These are phyloP conservation scores for Mycena epipterygia DNA, from an alignment of 768 basidiomycete species.

Conservation along the genomic window DNA sequence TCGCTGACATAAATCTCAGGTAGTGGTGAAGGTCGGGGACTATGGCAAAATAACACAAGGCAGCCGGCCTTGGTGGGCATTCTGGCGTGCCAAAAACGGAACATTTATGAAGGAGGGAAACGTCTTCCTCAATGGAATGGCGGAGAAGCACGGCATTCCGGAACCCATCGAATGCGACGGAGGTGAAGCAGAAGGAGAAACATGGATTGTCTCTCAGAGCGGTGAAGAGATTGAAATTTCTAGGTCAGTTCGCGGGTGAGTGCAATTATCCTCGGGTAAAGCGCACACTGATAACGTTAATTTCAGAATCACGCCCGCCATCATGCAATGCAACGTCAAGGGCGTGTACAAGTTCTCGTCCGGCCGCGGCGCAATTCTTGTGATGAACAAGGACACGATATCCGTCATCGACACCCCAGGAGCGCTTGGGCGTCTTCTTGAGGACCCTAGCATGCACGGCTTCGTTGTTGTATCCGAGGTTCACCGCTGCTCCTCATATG, in stretches of 20 bases:
- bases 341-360: conserved; percentile 44
- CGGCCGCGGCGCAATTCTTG: conserved; percentile 46
- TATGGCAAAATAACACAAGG: conserved; percentile 45
- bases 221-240: conserved; percentile 35
- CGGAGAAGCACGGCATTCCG: conserved; percentile 33
- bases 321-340: conserved; percentile 42
- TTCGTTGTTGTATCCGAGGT: conserved; percentile 50
- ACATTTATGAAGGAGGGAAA: conserved; percentile 49
- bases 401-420: conserved; percentile 43
- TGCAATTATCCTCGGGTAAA: not conserved
- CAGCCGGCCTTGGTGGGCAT: no score
- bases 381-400: conserved; percentile 45
- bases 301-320: conserved; percentile 15
- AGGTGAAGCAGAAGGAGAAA: conserved; percentile 32
- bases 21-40: conserved; percentile 44
- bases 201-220: conserved; percentile 46
- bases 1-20: not conserved
- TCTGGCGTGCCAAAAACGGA: conserved; percentile 36
- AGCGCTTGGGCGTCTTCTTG: conserved; percentile 43
- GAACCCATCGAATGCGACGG: conserved; percentile 39
- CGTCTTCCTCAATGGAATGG: conserved; percentile 37
- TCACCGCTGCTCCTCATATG: conserved; percentile 49
- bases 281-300: not conserved
- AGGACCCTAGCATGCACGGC: conserved; percentile 40
- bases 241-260: conserved; percentile 12